Base-by-base conservation (phyloP, 495 filamentous ascomycete genomes). In the Aspergillus campestris region DNA sequence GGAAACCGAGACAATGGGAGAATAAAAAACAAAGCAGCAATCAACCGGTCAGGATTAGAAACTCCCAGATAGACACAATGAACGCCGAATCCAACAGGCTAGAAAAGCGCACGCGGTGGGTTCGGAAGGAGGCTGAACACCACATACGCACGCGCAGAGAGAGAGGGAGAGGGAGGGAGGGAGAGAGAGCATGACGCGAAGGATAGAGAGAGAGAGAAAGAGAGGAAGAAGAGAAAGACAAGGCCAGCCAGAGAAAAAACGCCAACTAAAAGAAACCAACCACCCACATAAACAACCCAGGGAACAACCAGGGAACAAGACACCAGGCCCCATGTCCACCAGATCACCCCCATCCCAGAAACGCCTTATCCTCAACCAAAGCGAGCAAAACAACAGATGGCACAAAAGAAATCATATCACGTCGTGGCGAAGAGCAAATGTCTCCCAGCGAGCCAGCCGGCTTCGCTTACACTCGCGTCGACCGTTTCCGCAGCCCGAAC, bases 401-500 rank as follows among this genome's bases (percentile, higher is more conserved):
- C 3, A 11, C 13, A n/a, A 40, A 27, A 40, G 31, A 12, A 40
- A 12, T 38, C 14, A 44, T 48, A 44, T 45, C 13, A 40, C 39
- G 28, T 34, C 33, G 33, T 44, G 28, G 27, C 44, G 24, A 38
- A 40, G 36, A 50, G 33, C 27, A 34, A 40, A 24, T 24, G 18
- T 24, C 18, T 6, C 28, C 15, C 7, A 36, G 9, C 44, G 32
- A 47, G 14, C 40, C 10, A 38, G 29, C 13, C 30, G 47, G 5
- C 34, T 27, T 13, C 10, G 8, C 30, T 55, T 42, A 52, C 42
- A 59, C 52, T 47, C 67, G 44, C 44, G 63, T 49, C 2, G 54
- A 55, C 44, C 75, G 67, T 53, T 73, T 70, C 43, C 80, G 64
- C 47, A 83, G 58, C 7, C 79, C 75, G 48, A 75, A 75, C 38